Percentiles rank a stretch among this genome's conserved stretches.
Evolutionary conservation across 257 asterid genomes (phyloP).

Genomic region (Solanum lycopersicoides): DNA sequence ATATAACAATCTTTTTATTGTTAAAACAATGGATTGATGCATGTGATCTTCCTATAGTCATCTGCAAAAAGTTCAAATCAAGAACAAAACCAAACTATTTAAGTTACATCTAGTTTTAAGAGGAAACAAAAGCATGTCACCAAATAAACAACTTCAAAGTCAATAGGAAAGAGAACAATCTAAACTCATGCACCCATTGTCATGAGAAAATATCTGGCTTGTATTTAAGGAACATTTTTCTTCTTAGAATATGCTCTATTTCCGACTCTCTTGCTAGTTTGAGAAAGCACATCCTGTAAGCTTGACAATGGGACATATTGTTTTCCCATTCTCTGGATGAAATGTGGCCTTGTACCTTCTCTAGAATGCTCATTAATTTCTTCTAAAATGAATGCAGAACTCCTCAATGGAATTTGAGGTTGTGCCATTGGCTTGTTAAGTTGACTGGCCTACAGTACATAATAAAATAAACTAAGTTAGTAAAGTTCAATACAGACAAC

Average conservation of each 20-base stretch:
- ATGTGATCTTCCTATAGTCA: background rate
- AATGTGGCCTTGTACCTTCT: background rate
- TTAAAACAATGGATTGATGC: background rate
- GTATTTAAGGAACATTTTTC: background rate
- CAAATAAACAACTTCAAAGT: background rate
- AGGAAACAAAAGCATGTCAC: background rate
- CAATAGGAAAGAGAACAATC: background rate
- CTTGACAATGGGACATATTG: background rate
- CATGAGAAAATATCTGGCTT: background rate
- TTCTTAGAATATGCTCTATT: background rate
- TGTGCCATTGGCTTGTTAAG: background rate
- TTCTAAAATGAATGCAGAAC: background rate
- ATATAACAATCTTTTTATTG: background rate
- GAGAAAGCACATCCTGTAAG: background rate
- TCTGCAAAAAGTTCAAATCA: background rate
- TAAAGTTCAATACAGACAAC: background rate
- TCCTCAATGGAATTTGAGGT: background rate
- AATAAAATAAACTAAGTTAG: background rate
- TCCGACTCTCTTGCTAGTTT: background rate
- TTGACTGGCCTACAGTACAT: background rate
- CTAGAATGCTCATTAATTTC: background rate
- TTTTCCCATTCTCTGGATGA: background rate
- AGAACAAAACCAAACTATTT: background rate
- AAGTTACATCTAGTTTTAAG: background rate
- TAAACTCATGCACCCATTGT: background rate